Conservation (phyloP, 441 rosid genomes). For the Raphanus hybrid region DNA sequence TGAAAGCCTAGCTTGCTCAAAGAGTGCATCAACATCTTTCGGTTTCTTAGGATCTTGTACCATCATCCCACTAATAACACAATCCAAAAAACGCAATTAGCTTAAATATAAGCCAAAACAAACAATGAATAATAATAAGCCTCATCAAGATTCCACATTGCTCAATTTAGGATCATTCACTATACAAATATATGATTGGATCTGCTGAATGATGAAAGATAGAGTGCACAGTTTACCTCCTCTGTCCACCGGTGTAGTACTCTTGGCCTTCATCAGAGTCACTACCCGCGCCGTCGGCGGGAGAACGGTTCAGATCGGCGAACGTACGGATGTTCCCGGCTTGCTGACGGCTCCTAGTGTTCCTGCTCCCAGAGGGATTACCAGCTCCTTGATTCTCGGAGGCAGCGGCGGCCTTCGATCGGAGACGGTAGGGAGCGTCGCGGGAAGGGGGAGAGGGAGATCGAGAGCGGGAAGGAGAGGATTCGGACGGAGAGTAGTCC, state of each 20-base stretch:
- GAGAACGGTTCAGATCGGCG: slow-evolving; percentile 72
- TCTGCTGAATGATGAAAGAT: too few species aligned
- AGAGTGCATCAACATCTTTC: slow-evolving; percentile 56
- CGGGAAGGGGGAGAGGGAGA: slow-evolving; percentile 64
- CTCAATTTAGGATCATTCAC: neutral
- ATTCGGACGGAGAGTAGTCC: slow-evolving; percentile 49
- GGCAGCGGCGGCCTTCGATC: slow-evolving; percentile 50
- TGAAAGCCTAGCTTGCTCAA: slow-evolving; percentile 54
- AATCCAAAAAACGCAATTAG: too few species aligned
- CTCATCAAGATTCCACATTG: neutral
- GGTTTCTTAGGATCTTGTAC: slow-evolving; percentile 63
- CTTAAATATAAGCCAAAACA: too few species aligned
- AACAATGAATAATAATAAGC: too few species aligned
- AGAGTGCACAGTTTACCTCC: too few species aligned
- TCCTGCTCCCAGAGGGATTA: slow-evolving; percentile 45
- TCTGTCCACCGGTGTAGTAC: slow-evolving; percentile 84
- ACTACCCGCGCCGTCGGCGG: slow-evolving; percentile 51
- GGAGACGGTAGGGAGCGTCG: slow-evolving; percentile 56
- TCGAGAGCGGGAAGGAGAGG: slow-evolving; percentile 64
- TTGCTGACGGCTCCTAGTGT: slow-evolving; percentile 45
- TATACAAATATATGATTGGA: neutral
- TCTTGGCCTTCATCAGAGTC: slow-evolving; percentile 73
- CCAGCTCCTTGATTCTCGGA: slow-evolving; percentile 42
- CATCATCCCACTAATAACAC: slow-evolving; percentile 66
- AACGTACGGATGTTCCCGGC: slow-evolving; percentile 65